Evolutionary conservation across 2,329 filamentous ascomycete genomes (phyloP), one percentile per base, ranked within the genome.

Genomic region (Tolypocladium nubicola): DNA sequence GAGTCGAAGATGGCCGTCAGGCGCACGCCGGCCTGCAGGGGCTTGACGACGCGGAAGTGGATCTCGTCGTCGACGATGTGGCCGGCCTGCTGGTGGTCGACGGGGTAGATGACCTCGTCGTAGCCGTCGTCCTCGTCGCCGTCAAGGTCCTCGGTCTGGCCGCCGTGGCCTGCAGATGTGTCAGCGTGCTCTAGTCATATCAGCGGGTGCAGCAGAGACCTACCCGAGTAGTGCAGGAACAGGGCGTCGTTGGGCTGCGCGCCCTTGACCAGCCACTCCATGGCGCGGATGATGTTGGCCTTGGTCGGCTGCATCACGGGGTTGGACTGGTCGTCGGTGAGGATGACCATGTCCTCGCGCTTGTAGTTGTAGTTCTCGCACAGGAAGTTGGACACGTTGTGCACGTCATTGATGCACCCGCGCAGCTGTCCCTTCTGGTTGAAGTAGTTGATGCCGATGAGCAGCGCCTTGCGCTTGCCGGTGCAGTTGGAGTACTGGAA

Each of bases 371-470:
- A 86, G 59, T 78, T 76, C 68, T 85, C 78, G 62, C 85, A 84
- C 60, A 91, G 73, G 70, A 89, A 91, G 56, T 74, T 73, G 38
- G 86, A 89, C 71, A 91, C 82, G 68, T 91, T 91, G 73, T 86
- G 84, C 39, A 88, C 86, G 69, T 91, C 88, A 72, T 91, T 91
- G 79, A 91, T 89, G 72, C 88, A 91, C 49, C 88, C 88, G 59
- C 84, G 78, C 56, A 91, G 80, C 76, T 89, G 85, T 53, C 83
- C 87, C 26, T 84, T 73, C 67, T 88, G 85, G 55, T 84, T 83
- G 64, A 90, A 87, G 75, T 91, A 91, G 77, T 91, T 91, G 77
- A 91, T 89, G 55, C 88, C 88, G 61, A 91, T 89, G 57, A 91
- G 74, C 57, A 91, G 74, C 9, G 88, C 88, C 75, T 89, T 90